Base-by-base conservation (phyloP, 192 early-diverging fungal genomes). In the Paraglomus brasilianum region DNA sequence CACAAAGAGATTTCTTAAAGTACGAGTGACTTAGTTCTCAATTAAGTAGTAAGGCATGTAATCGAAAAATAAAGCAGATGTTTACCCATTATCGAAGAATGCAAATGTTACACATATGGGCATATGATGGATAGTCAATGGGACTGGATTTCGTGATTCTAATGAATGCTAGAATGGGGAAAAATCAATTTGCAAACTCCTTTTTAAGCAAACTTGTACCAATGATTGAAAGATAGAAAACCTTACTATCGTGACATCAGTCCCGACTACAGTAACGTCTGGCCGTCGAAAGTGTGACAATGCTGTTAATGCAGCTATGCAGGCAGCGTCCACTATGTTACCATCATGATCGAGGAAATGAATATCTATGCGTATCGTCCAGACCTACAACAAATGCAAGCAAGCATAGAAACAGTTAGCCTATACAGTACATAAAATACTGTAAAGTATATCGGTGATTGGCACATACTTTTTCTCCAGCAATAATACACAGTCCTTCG, bases 401-500 rank as follows among this genome's bases (percentile, higher is more conserved):
- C 45, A 14, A 66, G 10, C 59, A 14, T 48, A 61, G 44, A 70
- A 36, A 46, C 1, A 41, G 10, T 30, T 41, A 44, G 19, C 13
- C 15, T 1, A 46, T 59, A 39, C 10, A 13, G n/a, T 19, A 67
- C 8, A 44, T 13, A 11, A 13, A 11, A 9, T 43, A 42, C 15
- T 22, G 44, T 36, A 41, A 36, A 52, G 62, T 30, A 21, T 55
- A 46, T 66, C 8, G 36, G 24, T 76, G 24, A 38, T 63, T 14
- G 5, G 42, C 21, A 46, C 43, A 24, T 80, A 85, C 92, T 81
- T 97, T 95, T 75, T 95, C 91, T 24, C 95, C 95, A 11, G 95
- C 90, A 64, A 98, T 76, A 60, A 99, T 96, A 71, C 97, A 99
- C 60, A 99, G 77, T 44, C 95, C 94, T 76, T 99, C 97, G 6